Percentiles rank a stretch among this genome's conserved stretches.
phyloP scores from a whole-genome alignment of 1,284 basidiomycete genomes.

The Cutaneotrichosporon arboriforme region DNA sequence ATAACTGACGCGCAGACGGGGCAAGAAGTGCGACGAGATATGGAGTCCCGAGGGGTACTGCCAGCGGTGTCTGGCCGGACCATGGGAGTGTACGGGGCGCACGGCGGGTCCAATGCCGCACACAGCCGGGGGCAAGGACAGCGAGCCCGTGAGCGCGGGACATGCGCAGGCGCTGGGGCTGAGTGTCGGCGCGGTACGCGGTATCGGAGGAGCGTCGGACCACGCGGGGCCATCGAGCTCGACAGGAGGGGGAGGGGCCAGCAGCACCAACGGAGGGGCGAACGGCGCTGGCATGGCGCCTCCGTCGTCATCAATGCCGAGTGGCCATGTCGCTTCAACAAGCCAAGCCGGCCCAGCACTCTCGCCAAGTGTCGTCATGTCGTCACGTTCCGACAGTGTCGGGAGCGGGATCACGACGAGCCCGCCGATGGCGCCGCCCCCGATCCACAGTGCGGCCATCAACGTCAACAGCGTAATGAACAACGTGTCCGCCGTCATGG shows the following conservation, averaged over 20 bases:
- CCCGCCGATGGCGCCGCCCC: too few relatives aligned
- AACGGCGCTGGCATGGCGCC: too few relatives aligned
- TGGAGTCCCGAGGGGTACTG: conserved; percentile 25
- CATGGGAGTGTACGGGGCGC: conserved; percentile 23
- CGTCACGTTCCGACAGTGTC: too few relatives aligned
- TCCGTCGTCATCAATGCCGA: too few relatives aligned
- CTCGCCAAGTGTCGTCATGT: too few relatives aligned
- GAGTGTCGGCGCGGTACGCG: not conserved
- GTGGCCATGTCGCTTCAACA: too few relatives aligned
- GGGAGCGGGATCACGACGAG: too few relatives aligned
- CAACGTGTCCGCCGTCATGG: not conserved
- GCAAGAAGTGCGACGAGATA: conserved; percentile 31
- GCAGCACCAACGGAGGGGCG: too few relatives aligned
- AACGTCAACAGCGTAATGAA: not conserved
- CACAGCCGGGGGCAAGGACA: too few relatives aligned
- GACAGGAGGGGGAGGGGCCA: too few relatives aligned
- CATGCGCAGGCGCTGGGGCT: not conserved
- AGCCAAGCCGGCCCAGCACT: too few relatives aligned
- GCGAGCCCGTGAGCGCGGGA: not conserved
- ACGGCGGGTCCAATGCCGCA: not conserved
- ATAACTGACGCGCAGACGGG: conserved; percentile 18
- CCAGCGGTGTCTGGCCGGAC: conserved; percentile 22
- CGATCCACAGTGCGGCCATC: not conserved
- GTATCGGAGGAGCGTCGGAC: not conserved
- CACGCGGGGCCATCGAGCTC: too few relatives aligned